A percentile compares a stretch with the other conserved stretches of the same genome.
These are phyloP conservation scores for Pittosporum tobira DNA, from an alignment of 129 eudicot genomes.

Conservation along the genomic window DNA sequence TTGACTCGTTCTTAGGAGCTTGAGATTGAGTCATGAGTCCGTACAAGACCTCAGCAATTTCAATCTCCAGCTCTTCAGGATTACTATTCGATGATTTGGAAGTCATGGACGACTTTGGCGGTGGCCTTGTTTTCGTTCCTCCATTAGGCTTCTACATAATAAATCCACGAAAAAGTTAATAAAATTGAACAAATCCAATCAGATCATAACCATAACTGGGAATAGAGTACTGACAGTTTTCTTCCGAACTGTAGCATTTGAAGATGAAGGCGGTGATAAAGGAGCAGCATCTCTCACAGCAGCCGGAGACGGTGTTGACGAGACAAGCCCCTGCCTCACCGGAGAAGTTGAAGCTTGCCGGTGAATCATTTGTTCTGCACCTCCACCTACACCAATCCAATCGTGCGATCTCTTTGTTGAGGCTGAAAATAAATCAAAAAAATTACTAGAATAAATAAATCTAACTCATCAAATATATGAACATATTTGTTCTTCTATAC, in stretches of 20 bases:
- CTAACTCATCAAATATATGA: not conserved
- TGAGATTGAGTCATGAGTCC: constrained; percentile 89
- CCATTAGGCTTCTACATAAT: constrained; percentile 64
- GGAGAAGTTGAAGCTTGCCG: constrained; percentile 73
- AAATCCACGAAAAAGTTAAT: not conserved
- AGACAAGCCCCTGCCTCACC: constrained; percentile 33
- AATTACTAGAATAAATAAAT: not conserved
- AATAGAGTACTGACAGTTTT: constrained; percentile 63
- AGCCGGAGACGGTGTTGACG: constrained; percentile 44
- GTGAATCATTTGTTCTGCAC: constrained; percentile 42
- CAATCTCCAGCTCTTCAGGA: constrained; percentile 94
- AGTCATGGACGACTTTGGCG: constrained; percentile 40
- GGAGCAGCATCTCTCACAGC: constrained; percentile 37
- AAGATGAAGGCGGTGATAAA: constrained; percentile 86
- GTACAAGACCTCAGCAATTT: constrained; percentile 87
- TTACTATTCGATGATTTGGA: constrained; percentile 48
- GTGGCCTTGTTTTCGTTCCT: constrained; percentile 62
- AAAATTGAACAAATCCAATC: not conserved
- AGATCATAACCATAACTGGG: not conserved
- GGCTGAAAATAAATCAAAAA: constrained; percentile 37
- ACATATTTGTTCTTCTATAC: constrained; percentile 18
- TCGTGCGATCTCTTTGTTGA: constrained; percentile 88
- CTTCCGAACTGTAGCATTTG: constrained; percentile 52
- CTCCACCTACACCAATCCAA: constrained; percentile 53
- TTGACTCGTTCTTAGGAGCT: constrained; percentile 55